A percentile compares a stretch with the other conserved stretches of the same genome.
These are phyloP conservation scores for Cytospora chrysosperma DNA, from an alignment of 2,329 filamentous ascomycete species.

Conservation along the genomic window DNA sequence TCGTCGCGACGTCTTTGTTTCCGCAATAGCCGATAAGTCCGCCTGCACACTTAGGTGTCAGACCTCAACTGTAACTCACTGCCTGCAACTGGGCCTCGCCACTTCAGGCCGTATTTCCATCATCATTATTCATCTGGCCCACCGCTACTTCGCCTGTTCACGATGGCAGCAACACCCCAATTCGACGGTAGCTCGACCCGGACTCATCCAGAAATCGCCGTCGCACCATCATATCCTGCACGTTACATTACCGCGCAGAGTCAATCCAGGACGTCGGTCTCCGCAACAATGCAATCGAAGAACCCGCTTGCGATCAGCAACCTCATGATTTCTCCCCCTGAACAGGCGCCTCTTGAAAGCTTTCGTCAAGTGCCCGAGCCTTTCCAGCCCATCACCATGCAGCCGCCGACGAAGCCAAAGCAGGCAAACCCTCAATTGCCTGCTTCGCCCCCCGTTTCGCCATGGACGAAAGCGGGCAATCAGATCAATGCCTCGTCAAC, in stretches of 20 bases:
- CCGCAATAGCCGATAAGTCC: neutral
- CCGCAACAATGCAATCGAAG: slow-evolving; percentile 31
- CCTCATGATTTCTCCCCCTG: slow-evolving; percentile 60
- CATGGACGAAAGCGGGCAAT: slow-evolving; percentile 43
- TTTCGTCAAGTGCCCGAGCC: slow-evolving; percentile 36
- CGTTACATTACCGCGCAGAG: neutral
- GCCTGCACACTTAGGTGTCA: slow-evolving; percentile 2
- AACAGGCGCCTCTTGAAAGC: slow-evolving; percentile 51
- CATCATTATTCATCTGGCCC: neutral
- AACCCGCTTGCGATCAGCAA: slow-evolving; percentile 51
- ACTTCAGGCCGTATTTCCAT: neutral
- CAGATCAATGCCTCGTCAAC: slow-evolving; percentile 32
- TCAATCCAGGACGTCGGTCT: neutral
- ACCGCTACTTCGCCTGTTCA: neutral
- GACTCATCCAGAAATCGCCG: neutral
- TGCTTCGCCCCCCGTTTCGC: slow-evolving; percentile 60
- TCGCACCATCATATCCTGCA: neutral
- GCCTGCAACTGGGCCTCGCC: slow-evolving; percentile 4
- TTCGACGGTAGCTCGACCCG: neutral
- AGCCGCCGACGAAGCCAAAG: slow-evolving; percentile 27
- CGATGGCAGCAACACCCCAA: slow-evolving; percentile 8
- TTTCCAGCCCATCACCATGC: slow-evolving; percentile 28
- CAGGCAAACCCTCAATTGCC: slow-evolving; percentile 33
- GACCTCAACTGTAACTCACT: neutral
- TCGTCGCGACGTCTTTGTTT: slow-evolving; percentile 7